Evolutionary conservation across 352 stramenopile genomes (phyloP).

Genomic region (Thalassiosira mediterranea): DNA sequence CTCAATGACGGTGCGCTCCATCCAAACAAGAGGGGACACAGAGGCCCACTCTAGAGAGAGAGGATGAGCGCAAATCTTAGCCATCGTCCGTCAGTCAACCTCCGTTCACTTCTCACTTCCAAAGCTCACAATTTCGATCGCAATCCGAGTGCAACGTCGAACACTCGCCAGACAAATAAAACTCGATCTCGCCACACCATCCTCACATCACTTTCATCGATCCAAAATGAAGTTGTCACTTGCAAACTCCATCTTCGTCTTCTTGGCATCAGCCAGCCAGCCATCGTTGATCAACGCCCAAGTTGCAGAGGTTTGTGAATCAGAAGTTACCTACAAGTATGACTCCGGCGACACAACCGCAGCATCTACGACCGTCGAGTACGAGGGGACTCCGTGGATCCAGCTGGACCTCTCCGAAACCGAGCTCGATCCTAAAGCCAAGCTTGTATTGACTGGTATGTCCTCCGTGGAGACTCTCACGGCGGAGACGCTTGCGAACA

Average conservation of each 20-base stretch:
- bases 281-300: background rate
- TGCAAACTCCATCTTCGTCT: constrained; percentile 8
- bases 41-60: no score
- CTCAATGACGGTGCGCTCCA: no score
- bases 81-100: no score
- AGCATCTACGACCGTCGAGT: background rate
- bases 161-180: no score
- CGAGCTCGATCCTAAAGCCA: background rate
- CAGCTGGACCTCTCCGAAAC: background rate
- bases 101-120: no score
- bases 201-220: no score
- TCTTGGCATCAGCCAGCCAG: background rate
- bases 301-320: background rate
- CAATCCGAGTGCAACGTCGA: no score
- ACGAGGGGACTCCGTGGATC: background rate
- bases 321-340: background rate
- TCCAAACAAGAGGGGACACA: no score
- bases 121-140: no score
- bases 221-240: no score
- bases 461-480: background rate
- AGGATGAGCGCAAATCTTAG: no score
- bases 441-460: background rate
- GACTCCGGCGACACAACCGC: background rate
- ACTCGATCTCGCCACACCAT: no score
- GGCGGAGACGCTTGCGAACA: background rate